Evolutionary conservation across 1,139 yeast species (phyloP).

Genomic region (Candida sojae): DNA sequence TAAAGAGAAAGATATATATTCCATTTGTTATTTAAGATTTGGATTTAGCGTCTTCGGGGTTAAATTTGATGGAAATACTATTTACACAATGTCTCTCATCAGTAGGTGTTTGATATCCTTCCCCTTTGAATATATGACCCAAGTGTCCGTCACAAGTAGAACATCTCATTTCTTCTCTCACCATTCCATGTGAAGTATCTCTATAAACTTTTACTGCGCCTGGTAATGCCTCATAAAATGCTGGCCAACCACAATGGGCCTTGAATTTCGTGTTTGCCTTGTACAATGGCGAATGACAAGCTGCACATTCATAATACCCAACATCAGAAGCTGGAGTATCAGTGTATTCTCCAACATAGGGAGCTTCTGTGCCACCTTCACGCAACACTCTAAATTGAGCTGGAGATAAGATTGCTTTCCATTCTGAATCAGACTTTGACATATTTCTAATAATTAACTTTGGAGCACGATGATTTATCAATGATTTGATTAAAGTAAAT

Average conservation of each 20-base stretch:
- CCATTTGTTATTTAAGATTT: slow-evolving; percentile 36
- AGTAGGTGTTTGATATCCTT: slow-evolving; percentile 86
- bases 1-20: slow-evolving; percentile 62
- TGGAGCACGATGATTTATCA: background rate
- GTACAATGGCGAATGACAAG: slow-evolving; percentile 79
- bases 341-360: slow-evolving; percentile 73
- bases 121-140: slow-evolving; percentile 95
- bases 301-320: slow-evolving; percentile 85
- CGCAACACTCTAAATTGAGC: slow-evolving; percentile 79
- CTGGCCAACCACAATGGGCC: slow-evolving; percentile 98
- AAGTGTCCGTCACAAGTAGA: slow-evolving; percentile 89
- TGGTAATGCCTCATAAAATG: slow-evolving; percentile 87
- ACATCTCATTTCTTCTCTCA: slow-evolving; percentile 86
- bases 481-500: background rate
- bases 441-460: slow-evolving; percentile 8
- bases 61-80: slow-evolving; percentile 75
- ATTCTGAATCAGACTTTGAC: slow-evolving; percentile 61
- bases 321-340: slow-evolving; percentile 39
- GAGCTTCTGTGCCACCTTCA: slow-evolving; percentile 81
- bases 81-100: slow-evolving; percentile 95
- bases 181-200: slow-evolving; percentile 73
- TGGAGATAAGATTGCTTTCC: slow-evolving; percentile 79
- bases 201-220: slow-evolving; percentile 64
- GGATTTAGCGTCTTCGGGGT: slow-evolving; percentile 14
- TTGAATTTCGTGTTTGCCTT: slow-evolving; percentile 79